These are phyloP conservation scores for Pythium angustatum DNA, from an alignment of 352 stramenopile genomes.

Conservation along the genomic window DNA sequence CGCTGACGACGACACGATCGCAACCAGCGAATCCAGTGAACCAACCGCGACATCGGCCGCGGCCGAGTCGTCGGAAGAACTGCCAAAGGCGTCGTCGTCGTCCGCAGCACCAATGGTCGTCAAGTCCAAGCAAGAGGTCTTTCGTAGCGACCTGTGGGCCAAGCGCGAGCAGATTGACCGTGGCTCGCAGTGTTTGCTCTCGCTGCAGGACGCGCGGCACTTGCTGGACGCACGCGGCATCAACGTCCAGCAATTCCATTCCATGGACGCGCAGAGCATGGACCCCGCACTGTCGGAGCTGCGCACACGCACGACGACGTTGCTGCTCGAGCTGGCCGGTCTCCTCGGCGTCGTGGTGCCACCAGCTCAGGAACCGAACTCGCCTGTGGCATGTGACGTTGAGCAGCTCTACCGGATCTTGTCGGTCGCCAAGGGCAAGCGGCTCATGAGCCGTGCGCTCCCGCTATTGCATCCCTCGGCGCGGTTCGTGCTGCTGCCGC, in stretches of 20 bases:
- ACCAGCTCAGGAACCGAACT: neutral
- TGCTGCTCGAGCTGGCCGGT: constrained; percentile 68
- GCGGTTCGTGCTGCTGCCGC: constrained; percentile 72
- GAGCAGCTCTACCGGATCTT: constrained; percentile 62
- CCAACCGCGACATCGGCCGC: constrained; percentile 12
- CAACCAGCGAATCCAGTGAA: too few species aligned
- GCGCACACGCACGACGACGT: constrained; percentile 59
- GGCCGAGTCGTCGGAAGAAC: constrained; percentile 25
- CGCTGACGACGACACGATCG: constrained; percentile 4
- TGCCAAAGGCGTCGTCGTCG: constrained; percentile 6
- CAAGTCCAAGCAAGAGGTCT: constrained; percentile 72
- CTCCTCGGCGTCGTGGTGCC: constrained; percentile 56
- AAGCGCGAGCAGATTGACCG: constrained; percentile 74
- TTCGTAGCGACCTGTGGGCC: constrained; percentile 70
- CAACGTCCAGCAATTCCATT: constrained; percentile 87
- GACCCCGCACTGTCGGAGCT: constrained; percentile 70
- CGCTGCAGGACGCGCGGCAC: constrained; percentile 80
- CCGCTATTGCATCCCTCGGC: constrained; percentile 79
- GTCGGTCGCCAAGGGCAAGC: constrained; percentile 65
- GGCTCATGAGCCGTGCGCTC: constrained; percentile 72
- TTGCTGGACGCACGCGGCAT: constrained; percentile 79
- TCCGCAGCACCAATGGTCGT: constrained; percentile 43
- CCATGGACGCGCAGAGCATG: constrained; percentile 68
- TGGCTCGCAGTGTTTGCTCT: constrained; percentile 74
- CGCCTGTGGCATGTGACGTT: constrained; percentile 50